Evolutionary conservation across 73 alveolate genomes (phyloP).

Genomic region (Paramecium sexaurelia): DNA sequence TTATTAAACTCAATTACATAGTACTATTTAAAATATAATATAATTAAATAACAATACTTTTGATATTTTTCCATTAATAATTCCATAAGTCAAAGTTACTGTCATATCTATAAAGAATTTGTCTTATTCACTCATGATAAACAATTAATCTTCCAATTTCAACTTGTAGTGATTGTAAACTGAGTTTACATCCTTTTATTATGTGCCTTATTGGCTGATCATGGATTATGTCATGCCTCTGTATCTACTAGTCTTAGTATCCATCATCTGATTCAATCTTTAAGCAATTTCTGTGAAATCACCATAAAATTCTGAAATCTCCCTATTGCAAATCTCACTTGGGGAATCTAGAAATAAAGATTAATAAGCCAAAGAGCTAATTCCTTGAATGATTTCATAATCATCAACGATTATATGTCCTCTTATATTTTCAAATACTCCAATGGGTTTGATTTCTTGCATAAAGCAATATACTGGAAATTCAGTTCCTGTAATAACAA

Average conservation of each 20-base stretch:
- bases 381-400: background rate
- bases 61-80: slow-evolving; percentile 28
- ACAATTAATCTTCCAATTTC: background rate
- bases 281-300: background rate
- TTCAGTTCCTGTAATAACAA: slow-evolving; percentile 18
- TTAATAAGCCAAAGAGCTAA: background rate
- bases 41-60: slow-evolving; percentile 20
- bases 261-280: background rate
- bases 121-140: background rate
- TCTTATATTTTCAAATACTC: slow-evolving; percentile 1
- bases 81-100: background rate
- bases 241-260: background rate
- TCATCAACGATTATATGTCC: slow-evolving; percentile 37
- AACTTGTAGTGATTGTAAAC: background rate
- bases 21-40: slow-evolving; percentile 40
- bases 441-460: background rate
- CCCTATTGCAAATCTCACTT: background rate
- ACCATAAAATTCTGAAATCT: background rate
- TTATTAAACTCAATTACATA: slow-evolving; percentile 31
- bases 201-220: background rate
- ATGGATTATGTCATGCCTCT: background rate
- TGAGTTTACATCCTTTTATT: background rate
- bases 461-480: slow-evolving; percentile 42
- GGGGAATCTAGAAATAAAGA: background rate
- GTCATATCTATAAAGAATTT: slow-evolving; percentile 4